Percentiles rank a stretch among this genome's conserved stretches.
Evolutionary conservation across 805 yeast species (phyloP).

Genomic region (Cyberlindnera euphorbiiphila): DNA sequence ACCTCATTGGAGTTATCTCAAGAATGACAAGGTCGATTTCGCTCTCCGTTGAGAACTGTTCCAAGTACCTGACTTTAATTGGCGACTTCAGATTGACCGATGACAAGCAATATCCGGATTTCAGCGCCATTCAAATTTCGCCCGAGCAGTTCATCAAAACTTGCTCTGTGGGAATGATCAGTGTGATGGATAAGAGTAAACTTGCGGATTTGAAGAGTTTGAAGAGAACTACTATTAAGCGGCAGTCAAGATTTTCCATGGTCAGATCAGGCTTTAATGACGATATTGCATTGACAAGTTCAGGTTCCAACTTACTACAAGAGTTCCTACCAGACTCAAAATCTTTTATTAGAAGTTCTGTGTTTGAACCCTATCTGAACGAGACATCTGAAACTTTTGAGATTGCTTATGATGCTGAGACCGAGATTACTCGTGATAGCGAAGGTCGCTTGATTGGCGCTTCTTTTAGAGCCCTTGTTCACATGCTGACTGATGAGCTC

Average conservation of each 20-base stretch:
- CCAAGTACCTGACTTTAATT: constrained; percentile 48
- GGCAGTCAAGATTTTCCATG: constrained; percentile 34
- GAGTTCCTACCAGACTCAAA: constrained; percentile 34
- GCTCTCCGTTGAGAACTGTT: constrained; percentile 45
- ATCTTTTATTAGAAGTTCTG: constrained; percentile 35
- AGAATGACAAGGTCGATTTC: constrained; percentile 55
- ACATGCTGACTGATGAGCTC: constrained; percentile 61
- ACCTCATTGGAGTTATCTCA: constrained; percentile 54
- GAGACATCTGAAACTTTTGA: constrained; percentile 22
- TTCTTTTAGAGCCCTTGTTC: constrained; percentile 64
- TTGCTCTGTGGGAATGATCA: constrained; percentile 60
- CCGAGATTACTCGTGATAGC: constrained; percentile 49
- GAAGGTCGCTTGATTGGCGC: constrained; percentile 60
- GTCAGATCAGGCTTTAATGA: constrained; percentile 29
- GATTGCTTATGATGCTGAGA: constrained; percentile 22
- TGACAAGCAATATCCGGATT: constrained; percentile 66
- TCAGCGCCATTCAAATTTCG: constrained; percentile 49
- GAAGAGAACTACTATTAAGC: constrained; percentile 23
- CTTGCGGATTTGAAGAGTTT: constrained; percentile 19
- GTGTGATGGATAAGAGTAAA: constrained; percentile 33
- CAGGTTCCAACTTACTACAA: constrained; percentile 33
- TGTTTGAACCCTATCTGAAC: constrained; percentile 34
- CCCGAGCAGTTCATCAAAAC: constrained; percentile 57
- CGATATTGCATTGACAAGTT: constrained; percentile 20
- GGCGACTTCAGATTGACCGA: constrained; percentile 62